Percentiles rank a stretch among this genome's conserved stretches.
Evolutionary conservation across 345 rosid genomes (phyloP).

Genomic region (Salix exigua): DNA sequence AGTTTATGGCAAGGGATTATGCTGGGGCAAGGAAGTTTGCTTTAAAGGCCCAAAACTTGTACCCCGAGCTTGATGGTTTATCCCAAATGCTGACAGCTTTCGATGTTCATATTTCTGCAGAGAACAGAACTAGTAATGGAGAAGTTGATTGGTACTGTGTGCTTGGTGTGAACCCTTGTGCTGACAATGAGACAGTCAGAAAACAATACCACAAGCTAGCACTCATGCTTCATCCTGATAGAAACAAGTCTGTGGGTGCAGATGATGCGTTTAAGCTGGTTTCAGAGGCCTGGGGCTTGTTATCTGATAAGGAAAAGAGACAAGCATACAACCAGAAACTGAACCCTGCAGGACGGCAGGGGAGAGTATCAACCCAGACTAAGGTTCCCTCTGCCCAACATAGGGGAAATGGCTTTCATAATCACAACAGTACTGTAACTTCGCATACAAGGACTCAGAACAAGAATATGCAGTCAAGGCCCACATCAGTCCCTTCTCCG

Average conservation of each 20-base stretch:
- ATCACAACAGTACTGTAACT: constrained; percentile 25
- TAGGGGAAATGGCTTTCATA: constrained; percentile 45
- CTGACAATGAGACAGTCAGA: constrained; percentile 42
- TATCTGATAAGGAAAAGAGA: constrained; percentile 37
- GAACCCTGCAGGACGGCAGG: constrained; percentile 33
- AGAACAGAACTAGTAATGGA: constrained; percentile 31
- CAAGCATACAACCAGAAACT: constrained; percentile 54
- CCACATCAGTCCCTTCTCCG: constrained; percentile 25
- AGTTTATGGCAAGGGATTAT: constrained; percentile 34
- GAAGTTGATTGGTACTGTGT: constrained; percentile 42
- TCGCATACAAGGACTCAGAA: constrained; percentile 28
- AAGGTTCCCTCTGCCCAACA: constrained; percentile 35
- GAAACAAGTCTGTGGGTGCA: constrained; percentile 44
- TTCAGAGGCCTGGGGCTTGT: constrained; percentile 40
- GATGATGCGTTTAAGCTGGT: constrained; percentile 44
- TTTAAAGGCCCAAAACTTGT: constrained; percentile 44
- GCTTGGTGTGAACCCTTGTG: constrained; percentile 32
- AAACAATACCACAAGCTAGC: constrained; percentile 39
- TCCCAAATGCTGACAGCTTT: constrained; percentile 33
- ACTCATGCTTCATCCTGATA: constrained; percentile 45
- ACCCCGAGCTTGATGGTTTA: constrained; percentile 43
- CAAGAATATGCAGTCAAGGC: constrained; percentile 14
- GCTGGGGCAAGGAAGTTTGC: constrained; percentile 41
- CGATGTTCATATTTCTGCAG: constrained; percentile 36
- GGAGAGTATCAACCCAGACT: constrained; percentile 27